These are phyloP conservation scores for Taphrina flavorubra DNA, from an alignment of 1,139 yeast genomes.

Conservation along the genomic window DNA sequence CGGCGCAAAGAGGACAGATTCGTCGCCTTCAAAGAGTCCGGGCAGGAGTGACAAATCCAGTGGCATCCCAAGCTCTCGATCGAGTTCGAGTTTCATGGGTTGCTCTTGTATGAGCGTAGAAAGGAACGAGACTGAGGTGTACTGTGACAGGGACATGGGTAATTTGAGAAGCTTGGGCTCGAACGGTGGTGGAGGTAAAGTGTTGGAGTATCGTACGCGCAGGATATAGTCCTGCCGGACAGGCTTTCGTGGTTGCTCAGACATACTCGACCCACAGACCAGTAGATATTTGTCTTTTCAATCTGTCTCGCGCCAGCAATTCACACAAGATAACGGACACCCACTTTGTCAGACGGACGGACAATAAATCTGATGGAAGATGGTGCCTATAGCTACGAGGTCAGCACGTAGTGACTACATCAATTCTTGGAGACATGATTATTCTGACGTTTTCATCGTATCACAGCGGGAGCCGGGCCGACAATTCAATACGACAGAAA, in stretches of 20 bases:
- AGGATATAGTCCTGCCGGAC: conserved; percentile 81
- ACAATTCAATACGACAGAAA: too few species aligned
- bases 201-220: conserved; percentile 81
- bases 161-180: conserved; percentile 81
- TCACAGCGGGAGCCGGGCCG: too few species aligned
- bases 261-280: conserved; percentile 1
- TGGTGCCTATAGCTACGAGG: neutral
- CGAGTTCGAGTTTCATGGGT: conserved; percentile 67
- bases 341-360: neutral
- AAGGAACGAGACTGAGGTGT: conserved; percentile 66
- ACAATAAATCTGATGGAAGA: neutral
- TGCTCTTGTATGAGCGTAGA: conserved; percentile 78
- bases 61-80: conserved; percentile 81
- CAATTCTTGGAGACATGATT: too few species aligned
- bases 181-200: conserved; percentile 89
- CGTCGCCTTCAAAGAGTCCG: conserved; percentile 71
- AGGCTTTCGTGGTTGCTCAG: conserved; percentile 30
- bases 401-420: too few species aligned
- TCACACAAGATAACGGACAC: neutral
- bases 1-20: conserved; percentile 54
- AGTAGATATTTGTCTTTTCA: too few species aligned
- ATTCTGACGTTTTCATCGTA: too few species aligned
- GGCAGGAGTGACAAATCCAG: conserved; percentile 72
- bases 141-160: conserved; percentile 56
- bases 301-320: neutral